Base-by-base conservation (phyloP, 768 basidiomycete genomes). In the Lactarius sp. region DNA sequence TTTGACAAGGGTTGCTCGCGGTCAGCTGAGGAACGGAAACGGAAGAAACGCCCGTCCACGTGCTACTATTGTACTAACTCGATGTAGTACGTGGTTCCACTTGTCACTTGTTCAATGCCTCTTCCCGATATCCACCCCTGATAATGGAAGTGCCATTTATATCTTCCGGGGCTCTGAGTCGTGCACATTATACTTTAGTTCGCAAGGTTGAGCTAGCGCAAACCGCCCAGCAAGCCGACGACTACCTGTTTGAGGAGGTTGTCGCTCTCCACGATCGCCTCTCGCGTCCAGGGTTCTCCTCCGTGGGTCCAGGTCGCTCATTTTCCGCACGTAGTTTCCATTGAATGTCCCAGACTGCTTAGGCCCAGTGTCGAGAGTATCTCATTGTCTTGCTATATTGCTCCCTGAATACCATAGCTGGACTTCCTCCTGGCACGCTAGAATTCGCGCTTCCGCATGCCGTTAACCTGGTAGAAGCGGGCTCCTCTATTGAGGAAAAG, bases 361-460 rank as follows among this genome's bases (percentile, higher is more conserved):
- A 93, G 92, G 81, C 79, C 59, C 76, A 83, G 72, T 81, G 82
- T 73, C 86, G 81, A 70, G 88, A 91, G 71, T 80, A 73, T 58
- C 76, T 94, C 50, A 76, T 93, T 6, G 71, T 90, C 3, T 76
- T 93, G 55, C 72, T 94, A 14, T 88, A 92, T 70, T 91, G 90
- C 70, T 75, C 79, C 8, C 83, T 81, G 73, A 75, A 79, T 34
- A 75, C 79, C 27, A 75, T 80, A 10, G 72, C 80, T 41, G 78
- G 79, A 6, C 75, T 76, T 18, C 62, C 59, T 53, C 70, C 71
- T 22, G 77, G 79, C n/a, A 73, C 79, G 27, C 76, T 92, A 65
- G 80, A 84, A 56, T 92, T 89, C 68, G 90, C 90, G 12, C 79
- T 94, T 47, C 81, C 83, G 3, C 85, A 90, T 67, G 92, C 92